phyloP scores from a whole-genome alignment of 1,284 basidiomycete species.

The Vanrija sp. region DNA sequence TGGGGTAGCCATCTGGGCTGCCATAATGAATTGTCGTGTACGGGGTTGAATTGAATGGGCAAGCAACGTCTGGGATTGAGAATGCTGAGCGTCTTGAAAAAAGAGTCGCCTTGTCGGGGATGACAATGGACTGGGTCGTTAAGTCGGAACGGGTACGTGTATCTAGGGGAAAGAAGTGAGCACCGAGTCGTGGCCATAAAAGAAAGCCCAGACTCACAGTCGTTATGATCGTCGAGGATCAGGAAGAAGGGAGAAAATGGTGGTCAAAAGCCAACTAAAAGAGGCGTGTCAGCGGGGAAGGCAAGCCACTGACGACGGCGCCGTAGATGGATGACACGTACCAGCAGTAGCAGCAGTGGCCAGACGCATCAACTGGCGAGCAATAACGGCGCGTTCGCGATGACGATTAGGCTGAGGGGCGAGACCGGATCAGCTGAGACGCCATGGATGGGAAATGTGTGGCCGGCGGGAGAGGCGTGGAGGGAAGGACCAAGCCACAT shows the following conservation, averaged over 20 bases:
- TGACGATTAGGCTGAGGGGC: background rate
- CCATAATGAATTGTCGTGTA: background rate
- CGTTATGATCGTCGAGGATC: background rate
- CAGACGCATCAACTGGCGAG: background rate
- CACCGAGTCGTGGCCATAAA: background rate
- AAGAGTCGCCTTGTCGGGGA: background rate
- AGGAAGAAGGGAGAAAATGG: background rate
- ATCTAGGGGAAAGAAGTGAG: background rate
- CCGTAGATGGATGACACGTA: background rate
- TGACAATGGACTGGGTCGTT: background rate
- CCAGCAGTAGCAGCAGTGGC: background rate
- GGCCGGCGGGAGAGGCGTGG: background rate
- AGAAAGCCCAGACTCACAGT: background rate
- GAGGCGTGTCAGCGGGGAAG: background rate
- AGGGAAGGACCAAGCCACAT: too few relatives aligned
- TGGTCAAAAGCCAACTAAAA: background rate
- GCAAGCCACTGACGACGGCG: background rate
- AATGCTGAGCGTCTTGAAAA: background rate
- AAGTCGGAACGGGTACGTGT: background rate
- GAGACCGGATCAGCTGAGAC: too few relatives aligned
- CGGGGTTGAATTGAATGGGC: background rate
- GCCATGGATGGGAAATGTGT: background rate
- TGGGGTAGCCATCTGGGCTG: constrained; percentile 3
- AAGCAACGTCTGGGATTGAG: too few relatives aligned
- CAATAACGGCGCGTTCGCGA: background rate